phyloP scores from a whole-genome alignment of 2,329 filamentous ascomycete genomes.

The Claviceps sp. region DNA sequence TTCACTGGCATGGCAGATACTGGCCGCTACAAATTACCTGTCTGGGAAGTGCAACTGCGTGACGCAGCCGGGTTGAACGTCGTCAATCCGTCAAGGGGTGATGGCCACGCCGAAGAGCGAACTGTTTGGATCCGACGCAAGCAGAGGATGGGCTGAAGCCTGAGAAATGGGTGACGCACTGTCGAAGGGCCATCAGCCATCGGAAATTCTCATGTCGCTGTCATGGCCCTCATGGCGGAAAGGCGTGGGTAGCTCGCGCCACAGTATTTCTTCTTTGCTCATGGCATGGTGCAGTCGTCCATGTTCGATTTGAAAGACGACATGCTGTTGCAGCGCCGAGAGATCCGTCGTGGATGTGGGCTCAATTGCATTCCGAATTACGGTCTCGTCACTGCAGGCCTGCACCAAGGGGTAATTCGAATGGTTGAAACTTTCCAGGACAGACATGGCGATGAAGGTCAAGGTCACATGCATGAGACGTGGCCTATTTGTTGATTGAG shows the following conservation, averaged over 20 bases:
- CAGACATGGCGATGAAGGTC: no score
- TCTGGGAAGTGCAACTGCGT: conserved; percentile 51
- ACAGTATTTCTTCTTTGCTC: background rate
- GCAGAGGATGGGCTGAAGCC: conserved; percentile 20
- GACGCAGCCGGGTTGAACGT: conserved; percentile 1
- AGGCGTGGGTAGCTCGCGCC: background rate
- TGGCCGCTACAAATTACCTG: conserved; percentile 44
- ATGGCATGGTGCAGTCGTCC: background rate
- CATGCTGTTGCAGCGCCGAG: background rate
- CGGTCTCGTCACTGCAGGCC: background rate
- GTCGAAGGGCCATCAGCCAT: background rate
- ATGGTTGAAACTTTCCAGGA: no score
- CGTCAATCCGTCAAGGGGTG: conserved; percentile 1
- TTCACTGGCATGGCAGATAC: conserved; percentile 49
- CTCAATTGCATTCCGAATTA: background rate
- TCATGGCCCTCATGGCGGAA: background rate
- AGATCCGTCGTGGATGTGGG: background rate
- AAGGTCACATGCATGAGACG: no score
- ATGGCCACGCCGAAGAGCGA: conserved; percentile 8
- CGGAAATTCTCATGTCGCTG: background rate
- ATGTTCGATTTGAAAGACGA: background rate
- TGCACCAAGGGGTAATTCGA: background rate
- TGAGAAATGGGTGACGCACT: background rate
- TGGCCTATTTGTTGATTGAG: no score
- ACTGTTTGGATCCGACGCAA: conserved; percentile 33